Percentiles rank a stretch among this genome's conserved stretches.
These are phyloP conservation scores for Chlamydomonas schloesseri DNA, from an alignment of 139 green algal species.

Conservation along the genomic window DNA sequence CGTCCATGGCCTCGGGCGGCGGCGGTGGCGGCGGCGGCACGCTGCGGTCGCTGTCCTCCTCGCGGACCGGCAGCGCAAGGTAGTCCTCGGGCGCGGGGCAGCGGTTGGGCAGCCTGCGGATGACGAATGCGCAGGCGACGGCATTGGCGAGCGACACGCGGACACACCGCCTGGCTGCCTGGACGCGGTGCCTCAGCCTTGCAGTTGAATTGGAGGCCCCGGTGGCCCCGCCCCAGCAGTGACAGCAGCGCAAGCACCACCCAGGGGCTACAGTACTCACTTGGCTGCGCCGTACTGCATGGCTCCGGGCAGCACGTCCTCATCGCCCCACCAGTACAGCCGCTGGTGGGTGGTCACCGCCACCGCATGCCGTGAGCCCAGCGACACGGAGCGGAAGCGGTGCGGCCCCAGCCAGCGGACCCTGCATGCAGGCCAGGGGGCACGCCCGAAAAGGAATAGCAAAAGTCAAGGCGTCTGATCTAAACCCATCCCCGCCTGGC, in stretches of 20 bases:
- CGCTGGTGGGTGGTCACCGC: conserved; percentile 18
- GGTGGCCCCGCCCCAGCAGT: too few species aligned
- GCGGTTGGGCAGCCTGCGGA: not conserved
- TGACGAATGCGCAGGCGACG: too few species aligned
- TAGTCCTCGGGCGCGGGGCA: not conserved
- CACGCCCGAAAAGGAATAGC: too few species aligned
- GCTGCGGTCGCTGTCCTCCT: not conserved
- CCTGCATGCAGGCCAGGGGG: too few species aligned
- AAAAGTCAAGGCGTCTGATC: too few species aligned
- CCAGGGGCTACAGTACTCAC: not conserved
- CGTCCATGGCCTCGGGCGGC: not conserved
- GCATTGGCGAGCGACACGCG: too few species aligned
- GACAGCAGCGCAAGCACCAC: too few species aligned
- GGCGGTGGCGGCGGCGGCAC: conserved; percentile 19
- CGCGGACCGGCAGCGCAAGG: not conserved
- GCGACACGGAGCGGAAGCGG: conserved; percentile 32
- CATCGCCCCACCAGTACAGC: conserved; percentile 43
- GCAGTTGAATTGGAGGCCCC: too few species aligned
- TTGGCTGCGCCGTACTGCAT: conserved; percentile 31
- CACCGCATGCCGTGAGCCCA: conserved; percentile 36
- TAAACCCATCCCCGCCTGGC: too few species aligned
- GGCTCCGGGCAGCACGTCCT: conserved; percentile 12
- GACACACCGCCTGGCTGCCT: too few species aligned
- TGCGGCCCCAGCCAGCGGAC: conserved; percentile 41
- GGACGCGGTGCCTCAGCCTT: too few species aligned